Evolutionary conservation across 2,329 filamentous ascomycete genomes (phyloP), one percentile per base, ranked within the genome.

Genomic region (Pseudocercospora musae): DNA sequence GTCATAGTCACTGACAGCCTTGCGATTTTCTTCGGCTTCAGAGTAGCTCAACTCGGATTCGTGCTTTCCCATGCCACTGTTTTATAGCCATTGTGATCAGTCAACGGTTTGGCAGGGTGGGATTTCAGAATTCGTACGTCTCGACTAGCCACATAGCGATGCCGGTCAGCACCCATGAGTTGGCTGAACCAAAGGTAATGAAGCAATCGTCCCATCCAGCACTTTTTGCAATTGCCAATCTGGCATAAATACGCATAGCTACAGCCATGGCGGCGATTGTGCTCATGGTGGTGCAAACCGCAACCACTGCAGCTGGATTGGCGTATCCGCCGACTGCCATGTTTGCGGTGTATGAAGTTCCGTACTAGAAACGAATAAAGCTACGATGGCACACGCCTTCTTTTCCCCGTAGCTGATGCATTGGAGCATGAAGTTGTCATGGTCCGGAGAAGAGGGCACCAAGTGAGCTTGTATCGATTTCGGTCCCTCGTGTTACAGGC

Each of bases 171-270:
- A 25, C 44, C 44, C 44, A 48, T 25, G 44, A 48, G 18, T 40
- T 40, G 15, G 37, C 37, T 5, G 37, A 42, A 46, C 49, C 37
- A 40, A 49, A 56, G 10, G 31, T 25, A 9, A 62, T 62, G 40
- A 58, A 56, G 13, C 31, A 56, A 56, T 62, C 60, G 23, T 62
- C 60, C 48, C 40, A 23, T 13, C 60, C 60, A 21, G 60, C 49
- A 31, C 55, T 59, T 50, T 59, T 49, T 40, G 33, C 52, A 6
- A 62, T 53, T 1, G 37, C 21, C 2, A 59, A 55, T 31, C 60
- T 11, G 21, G 44, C 44, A 48, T 48, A 48, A 20, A 48, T 48
- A 11, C 44, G 44, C 21, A 48, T 21, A 21, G 44, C 44, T 48
- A 48, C 44, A 15, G 21, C 18, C 13, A 13, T 11, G 44, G 44